These are phyloP conservation scores for Acanthamoeba castellanii DNA, from an alignment of 208 protist species.

Conservation along the genomic window DNA sequence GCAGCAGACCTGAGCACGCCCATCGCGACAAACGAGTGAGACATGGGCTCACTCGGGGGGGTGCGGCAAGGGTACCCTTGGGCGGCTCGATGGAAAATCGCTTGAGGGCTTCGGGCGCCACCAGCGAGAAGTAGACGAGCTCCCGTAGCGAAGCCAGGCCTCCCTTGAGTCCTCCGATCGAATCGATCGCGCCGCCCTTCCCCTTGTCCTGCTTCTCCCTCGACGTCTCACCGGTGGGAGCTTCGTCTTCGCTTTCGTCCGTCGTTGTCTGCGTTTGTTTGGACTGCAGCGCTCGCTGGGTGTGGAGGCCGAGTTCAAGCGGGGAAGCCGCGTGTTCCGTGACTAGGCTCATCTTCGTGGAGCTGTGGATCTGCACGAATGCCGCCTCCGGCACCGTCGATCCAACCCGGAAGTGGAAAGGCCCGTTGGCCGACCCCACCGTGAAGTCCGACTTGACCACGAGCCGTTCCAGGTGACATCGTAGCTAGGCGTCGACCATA, in stretches of 20 bases:
- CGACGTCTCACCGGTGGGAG: neutral
- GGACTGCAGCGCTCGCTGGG: neutral
- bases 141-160: constrained; percentile 13
- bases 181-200: neutral
- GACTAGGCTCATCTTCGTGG: neutral
- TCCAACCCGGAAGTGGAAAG: neutral
- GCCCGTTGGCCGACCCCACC: neutral
- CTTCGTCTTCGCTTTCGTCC: neutral
- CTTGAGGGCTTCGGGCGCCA: constrained; percentile 4
- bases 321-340: neutral
- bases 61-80: neutral
- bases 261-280: neutral
- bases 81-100: constrained; percentile 37
- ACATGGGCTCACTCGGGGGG: neutral
- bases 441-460: constrained; percentile 27
- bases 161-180: constrained; percentile 26
- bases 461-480: constrained; percentile 1
- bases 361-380: constrained; percentile 5
- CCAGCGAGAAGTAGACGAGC: constrained; percentile 46
- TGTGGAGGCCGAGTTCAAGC: neutral
- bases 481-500: neutral
- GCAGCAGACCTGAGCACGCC: constrained; percentile 91
- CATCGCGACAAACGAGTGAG: neutral
- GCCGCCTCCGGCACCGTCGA: neutral
- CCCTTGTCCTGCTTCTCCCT: neutral